Conservation (phyloP, 352 stramenopile species). For the Globisporangium heterothallicum region DNA sequence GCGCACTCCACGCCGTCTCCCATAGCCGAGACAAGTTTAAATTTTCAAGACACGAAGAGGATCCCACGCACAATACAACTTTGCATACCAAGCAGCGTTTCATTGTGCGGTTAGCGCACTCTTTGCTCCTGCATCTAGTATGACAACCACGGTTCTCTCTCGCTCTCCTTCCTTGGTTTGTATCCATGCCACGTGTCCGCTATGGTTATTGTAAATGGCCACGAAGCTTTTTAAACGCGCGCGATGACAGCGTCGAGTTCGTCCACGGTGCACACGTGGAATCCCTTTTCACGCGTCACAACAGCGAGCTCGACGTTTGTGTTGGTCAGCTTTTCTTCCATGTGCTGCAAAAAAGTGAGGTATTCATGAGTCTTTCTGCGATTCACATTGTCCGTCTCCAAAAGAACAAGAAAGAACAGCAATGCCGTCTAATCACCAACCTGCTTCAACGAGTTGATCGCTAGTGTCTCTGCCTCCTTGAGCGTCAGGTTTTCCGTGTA, state of each 20-base stretch:
- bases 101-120: neutral
- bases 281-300: constrained; percentile 93
- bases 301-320: constrained; percentile 98
- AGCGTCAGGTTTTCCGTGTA: constrained; percentile 96
- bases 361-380: neutral
- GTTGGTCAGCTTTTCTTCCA: constrained; percentile 99
- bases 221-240: constrained; percentile 43
- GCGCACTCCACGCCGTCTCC: no score
- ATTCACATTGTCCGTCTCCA: constrained; percentile 2
- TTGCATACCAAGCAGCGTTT: no score
- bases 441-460: constrained; percentile 96
- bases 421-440: constrained; percentile 6
- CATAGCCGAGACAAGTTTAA: no score
- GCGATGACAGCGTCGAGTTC: constrained; percentile 92
- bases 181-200: neutral
- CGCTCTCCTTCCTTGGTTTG: neutral
- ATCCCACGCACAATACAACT: no score
- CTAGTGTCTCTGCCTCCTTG: constrained; percentile 95
- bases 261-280: constrained; percentile 91
- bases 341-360: constrained; percentile 71
- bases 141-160: constrained; percentile 1
- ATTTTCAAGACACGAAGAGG: no score
- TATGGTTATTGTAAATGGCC: no score
- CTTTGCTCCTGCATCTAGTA: no score
- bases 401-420: no score